phyloP scores from a whole-genome alignment of 441 rosid genomes.

The Bruguiera hainesii region DNA sequence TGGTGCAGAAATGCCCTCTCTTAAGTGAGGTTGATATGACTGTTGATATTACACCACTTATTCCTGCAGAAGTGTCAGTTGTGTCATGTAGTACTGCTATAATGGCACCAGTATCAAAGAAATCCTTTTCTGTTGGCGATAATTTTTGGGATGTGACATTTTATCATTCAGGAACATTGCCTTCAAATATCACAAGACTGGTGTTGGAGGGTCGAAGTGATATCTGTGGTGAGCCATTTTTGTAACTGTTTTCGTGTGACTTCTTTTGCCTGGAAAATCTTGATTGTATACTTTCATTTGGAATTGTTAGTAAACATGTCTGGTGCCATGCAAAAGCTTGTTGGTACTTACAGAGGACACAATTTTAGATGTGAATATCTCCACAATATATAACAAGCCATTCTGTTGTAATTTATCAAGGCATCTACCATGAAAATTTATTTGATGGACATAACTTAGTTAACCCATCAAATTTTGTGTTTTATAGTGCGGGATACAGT shows the following conservation, averaged over 20 bases:
- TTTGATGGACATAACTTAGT: not conserved
- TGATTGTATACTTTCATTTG: not conserved
- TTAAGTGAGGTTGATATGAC: conserved; percentile 66
- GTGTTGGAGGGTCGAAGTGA: conserved; percentile 75
- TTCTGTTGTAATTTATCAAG: not conserved
- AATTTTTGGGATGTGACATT: conserved; percentile 21
- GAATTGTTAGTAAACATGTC: not conserved
- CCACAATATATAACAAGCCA: no score
- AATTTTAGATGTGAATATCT: no score
- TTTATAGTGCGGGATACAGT: not conserved
- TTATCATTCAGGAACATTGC: conserved; percentile 24
- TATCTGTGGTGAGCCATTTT: conserved; percentile 48
- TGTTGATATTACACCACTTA: conserved; percentile 53
- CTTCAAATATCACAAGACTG: conserved; percentile 53
- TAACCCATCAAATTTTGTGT: not conserved
- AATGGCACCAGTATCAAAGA: conserved; percentile 25
- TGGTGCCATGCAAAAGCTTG: no score
- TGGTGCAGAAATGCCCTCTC: conserved; percentile 42
- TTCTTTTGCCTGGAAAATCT: not conserved
- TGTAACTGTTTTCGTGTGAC: not conserved
- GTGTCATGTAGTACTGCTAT: conserved; percentile 37
- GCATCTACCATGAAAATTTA: not conserved
- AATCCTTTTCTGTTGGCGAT: conserved; percentile 21
- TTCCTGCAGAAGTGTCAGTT: conserved; percentile 42
- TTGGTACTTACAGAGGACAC: no score